A percentile compares a stretch with the other conserved stretches of the same genome.
phyloP scores from a whole-genome alignment of 768 basidiomycete genomes.

The Tricholoma bakamatsutake region DNA sequence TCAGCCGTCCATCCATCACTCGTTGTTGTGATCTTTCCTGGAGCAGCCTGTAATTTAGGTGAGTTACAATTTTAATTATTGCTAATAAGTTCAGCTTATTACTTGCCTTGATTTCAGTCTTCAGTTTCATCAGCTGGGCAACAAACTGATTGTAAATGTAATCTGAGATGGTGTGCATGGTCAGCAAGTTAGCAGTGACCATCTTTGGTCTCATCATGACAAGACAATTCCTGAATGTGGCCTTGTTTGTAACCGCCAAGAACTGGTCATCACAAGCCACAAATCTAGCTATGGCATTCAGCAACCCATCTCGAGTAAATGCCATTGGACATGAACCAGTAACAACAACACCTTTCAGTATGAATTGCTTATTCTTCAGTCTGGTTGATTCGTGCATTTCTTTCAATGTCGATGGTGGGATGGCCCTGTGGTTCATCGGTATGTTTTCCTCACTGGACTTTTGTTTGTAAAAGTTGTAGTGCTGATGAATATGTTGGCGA shows the following conservation, averaged over 20 bases:
- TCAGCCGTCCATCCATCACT: too few relatives aligned
- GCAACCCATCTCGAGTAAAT: too few relatives aligned
- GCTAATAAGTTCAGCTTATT: too few relatives aligned
- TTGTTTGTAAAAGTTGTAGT: not conserved
- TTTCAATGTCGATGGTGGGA: too few relatives aligned
- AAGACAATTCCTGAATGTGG: not conserved
- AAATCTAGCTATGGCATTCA: too few relatives aligned
- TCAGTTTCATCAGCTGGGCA: constrained; percentile 6
- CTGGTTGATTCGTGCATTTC: too few relatives aligned
- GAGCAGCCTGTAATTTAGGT: not conserved
- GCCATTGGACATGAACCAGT: too few relatives aligned
- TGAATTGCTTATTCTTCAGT: too few relatives aligned
- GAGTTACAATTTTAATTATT: not conserved
- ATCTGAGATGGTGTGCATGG: too few relatives aligned
- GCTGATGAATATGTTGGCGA: not conserved
- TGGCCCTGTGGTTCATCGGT: not conserved
- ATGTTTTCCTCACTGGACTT: not conserved
- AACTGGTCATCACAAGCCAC: constrained; percentile 13
- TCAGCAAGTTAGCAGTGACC: too few relatives aligned
- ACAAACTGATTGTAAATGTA: constrained; percentile 13
- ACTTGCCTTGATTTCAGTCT: constrained; percentile 7
- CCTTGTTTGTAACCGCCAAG: not conserved
- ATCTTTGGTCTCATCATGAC: not conserved
- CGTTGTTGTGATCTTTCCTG: not conserved
- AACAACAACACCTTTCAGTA: too few relatives aligned